Percentiles rank a stretch among this genome's conserved stretches.
Conservation (phyloP, 2,329 filamentous ascomycete species). For the Fusarium continuum region DNA sequence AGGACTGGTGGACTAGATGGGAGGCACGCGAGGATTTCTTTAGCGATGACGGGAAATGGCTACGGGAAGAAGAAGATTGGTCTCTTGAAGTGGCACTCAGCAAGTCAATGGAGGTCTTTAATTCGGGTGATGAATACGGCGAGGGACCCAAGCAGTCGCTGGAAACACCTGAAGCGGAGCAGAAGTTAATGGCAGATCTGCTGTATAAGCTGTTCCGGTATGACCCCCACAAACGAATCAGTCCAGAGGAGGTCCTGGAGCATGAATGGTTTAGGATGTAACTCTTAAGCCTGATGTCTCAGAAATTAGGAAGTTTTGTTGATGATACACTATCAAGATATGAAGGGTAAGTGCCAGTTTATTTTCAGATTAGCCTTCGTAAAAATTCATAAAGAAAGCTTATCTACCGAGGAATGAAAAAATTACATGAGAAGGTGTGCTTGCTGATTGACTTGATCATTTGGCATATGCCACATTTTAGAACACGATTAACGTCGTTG, state of each 20-base stretch:
- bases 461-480: no score
- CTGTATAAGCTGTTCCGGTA: constrained; percentile 36
- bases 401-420: no score
- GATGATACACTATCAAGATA: no score
- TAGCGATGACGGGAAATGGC: constrained; percentile 25
- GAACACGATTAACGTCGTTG: no score
- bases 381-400: no score
- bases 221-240: constrained; percentile 23
- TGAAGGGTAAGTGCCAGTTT: no score
- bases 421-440: no score
- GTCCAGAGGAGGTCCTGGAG: constrained; percentile 19
- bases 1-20: constrained; percentile 47
- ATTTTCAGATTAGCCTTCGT: no score
- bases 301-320: no score
- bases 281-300: no score
- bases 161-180: constrained; percentile 24
- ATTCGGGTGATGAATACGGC: not conserved
- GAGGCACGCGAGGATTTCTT: constrained; percentile 34
- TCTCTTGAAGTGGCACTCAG: constrained; percentile 10
- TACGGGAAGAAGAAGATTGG: not conserved
- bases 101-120: not conserved
- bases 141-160: not conserved
- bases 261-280: constrained; percentile 39
- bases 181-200: constrained; percentile 39
- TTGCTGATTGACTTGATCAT: no score